Evolutionary conservation across 139 green algal genomes (phyloP).

Genomic region (Chlorella sp.): DNA sequence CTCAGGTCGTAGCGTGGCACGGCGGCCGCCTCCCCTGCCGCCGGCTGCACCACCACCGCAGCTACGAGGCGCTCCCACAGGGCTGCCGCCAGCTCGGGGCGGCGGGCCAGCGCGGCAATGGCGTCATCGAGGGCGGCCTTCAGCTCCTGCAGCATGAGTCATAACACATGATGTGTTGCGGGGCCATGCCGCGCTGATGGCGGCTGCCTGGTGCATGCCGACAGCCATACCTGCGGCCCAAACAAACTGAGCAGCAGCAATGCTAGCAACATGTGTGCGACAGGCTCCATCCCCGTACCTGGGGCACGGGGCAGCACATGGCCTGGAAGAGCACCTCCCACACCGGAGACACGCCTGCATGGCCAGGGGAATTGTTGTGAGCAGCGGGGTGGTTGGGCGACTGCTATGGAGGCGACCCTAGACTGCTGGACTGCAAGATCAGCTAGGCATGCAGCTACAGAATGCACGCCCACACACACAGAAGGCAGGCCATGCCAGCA

Average conservation of each 20-base stretch:
- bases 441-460: too few relatives aligned
- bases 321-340: slow-evolving; percentile 85
- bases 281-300: slow-evolving; percentile 23
- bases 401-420: too few relatives aligned
- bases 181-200: too few relatives aligned
- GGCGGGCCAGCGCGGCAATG: slow-evolving; percentile 62
- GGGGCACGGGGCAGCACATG: slow-evolving; percentile 83
- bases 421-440: too few relatives aligned
- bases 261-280: not conserved
- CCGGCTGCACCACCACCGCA: slow-evolving; percentile 61
- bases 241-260: not conserved
- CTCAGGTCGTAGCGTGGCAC: slow-evolving; percentile 56
- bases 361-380: too few relatives aligned
- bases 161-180: too few relatives aligned
- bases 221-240: too few relatives aligned
- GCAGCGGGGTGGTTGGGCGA: too few relatives aligned
- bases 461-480: too few relatives aligned
- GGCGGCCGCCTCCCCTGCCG: not conserved
- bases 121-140: slow-evolving; percentile 65
- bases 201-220: too few relatives aligned
- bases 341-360: slow-evolving; percentile 51
- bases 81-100: slow-evolving; percentile 48
- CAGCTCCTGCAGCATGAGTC: slow-evolving; percentile 42
- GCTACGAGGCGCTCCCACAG: slow-evolving; percentile 74
- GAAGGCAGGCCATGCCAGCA: too few relatives aligned